Percentiles rank a stretch among this genome's conserved stretches.
phyloP scores from a whole-genome alignment of 208 protist species.

The Willaertia magna region DNA sequence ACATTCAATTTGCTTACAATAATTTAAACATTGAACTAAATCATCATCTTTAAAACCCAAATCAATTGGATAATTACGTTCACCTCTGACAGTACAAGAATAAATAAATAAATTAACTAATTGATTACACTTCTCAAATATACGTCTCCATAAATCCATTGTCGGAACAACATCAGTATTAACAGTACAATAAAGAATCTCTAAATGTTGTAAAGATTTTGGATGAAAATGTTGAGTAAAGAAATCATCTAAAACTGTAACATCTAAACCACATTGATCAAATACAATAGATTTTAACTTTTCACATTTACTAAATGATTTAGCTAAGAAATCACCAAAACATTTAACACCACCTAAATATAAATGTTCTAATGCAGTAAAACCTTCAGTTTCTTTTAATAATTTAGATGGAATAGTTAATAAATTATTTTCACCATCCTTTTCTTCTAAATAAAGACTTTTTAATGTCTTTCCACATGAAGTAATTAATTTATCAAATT shows the following conservation, averaged over 20 bases:
- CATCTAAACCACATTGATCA: not conserved
- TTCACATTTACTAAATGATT: not conserved
- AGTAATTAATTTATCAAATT: not conserved
- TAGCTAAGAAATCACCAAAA: not conserved
- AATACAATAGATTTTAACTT: not conserved
- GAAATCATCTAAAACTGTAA: not conserved
- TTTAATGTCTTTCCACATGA: not conserved
- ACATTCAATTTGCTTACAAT: not conserved
- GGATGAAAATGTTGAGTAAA: too few species aligned
- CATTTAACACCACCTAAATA: not conserved
- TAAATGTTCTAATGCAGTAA: not conserved
- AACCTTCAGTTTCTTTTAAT: too few species aligned
- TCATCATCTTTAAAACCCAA: not conserved
- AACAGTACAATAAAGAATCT: not conserved
- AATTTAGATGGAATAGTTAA: too few species aligned
- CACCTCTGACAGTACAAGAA: not conserved
- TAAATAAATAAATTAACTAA: not conserved
- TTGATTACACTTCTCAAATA: not conserved
- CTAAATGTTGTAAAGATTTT: not conserved
- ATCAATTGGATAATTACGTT: not conserved
- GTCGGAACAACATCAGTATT: not conserved
- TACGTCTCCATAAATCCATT: not conserved
- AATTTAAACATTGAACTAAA: not conserved
- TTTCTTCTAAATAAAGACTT: not conserved
- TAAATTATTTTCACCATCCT: not conserved